phyloP scores from a whole-genome alignment of 768 basidiomycete species.

The Podaxis sp. region DNA sequence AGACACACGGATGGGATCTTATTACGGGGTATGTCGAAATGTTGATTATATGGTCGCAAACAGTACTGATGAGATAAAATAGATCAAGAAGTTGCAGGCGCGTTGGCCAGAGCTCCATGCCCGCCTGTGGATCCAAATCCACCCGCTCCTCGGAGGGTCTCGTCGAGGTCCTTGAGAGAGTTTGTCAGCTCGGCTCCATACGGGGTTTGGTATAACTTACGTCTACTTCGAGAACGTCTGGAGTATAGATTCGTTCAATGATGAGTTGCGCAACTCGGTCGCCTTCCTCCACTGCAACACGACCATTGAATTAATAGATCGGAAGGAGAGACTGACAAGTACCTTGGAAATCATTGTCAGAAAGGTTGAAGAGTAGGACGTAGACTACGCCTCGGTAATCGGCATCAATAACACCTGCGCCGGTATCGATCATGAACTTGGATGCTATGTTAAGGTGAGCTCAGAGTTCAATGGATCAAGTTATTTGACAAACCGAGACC shows the following conservation, averaged over 20 bases:
- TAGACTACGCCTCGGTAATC: slow-evolving; percentile 93
- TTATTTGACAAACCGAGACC: slow-evolving; percentile 70
- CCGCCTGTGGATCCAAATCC: slow-evolving; percentile 98
- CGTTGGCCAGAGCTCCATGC: slow-evolving; percentile 43
- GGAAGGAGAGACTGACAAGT: background rate
- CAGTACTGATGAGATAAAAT: background rate
- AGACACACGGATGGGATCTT: background rate
- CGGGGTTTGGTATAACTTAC: slow-evolving; percentile 37
- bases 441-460: slow-evolving; percentile 51
- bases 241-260: slow-evolving; percentile 84
- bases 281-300: slow-evolving; percentile 72
- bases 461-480: background rate
- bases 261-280: slow-evolving; percentile 97
- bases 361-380: slow-evolving; percentile 90
- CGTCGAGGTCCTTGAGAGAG: slow-evolving; percentile 67
- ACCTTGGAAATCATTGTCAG: slow-evolving; percentile 88
- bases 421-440: slow-evolving; percentile 97
- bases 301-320: background rate
- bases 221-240: slow-evolving; percentile 81
- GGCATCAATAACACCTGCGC: slow-evolving; percentile 95
- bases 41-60: slow-evolving; percentile 8
- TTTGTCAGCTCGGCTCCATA: slow-evolving; percentile 1
- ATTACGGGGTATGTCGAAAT: slow-evolving; percentile 3
- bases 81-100: slow-evolving; percentile 11
- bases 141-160: slow-evolving; percentile 76